Evolutionary conservation across 257 asterid species (phyloP), one percentile per base, ranked within the genome.

Genomic region (Salvia miltiorrhiza): DNA sequence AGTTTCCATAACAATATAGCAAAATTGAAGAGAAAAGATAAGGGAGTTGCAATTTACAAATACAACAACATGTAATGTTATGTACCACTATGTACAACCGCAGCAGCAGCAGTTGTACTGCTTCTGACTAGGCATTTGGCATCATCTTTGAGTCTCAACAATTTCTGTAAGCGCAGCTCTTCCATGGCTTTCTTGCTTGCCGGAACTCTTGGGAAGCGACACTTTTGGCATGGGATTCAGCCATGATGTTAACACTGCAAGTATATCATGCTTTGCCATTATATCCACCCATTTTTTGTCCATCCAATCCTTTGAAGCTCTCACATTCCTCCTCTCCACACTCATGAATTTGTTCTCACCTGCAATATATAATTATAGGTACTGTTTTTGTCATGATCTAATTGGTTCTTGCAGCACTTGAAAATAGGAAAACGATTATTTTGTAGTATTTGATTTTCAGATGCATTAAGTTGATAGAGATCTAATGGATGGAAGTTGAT

Each of bases 301-400:
- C 2, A 82, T 11, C 93, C 95, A 88, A 32, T 90, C 97, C 69
- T 78, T 84, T 2, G 97, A 90, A 19, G 33, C 58, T 63, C 93
- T 78, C 2, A 80, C 7, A 9, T 81, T 61, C 47, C 74, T 80
- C 77, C 71, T 83, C 63, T 62, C 80, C 28, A 84, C 11, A 1
- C 61, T 59, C 84, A 69, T 28, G 12, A 70, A 66, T 75, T 41
- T 74, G 76, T 77, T 77, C 71, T 86, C 88, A 6, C 88, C 40
- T 35, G 40, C 40, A 35, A 35, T 4, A 3, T 4, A 26, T 1
- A 1, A 1, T 26, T 26, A 26, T 26, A 26, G 3, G 3, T 26
- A 26, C 30, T 26, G 3, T 26, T 26, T 26, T 26, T 26, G 30
- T 26, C n/a, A n/a, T 26, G 30, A 26, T 26, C 4, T 26, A 26